Evolutionary conservation across 208 protist species (phyloP).

Genomic region (Tritrichomonas musculus): DNA sequence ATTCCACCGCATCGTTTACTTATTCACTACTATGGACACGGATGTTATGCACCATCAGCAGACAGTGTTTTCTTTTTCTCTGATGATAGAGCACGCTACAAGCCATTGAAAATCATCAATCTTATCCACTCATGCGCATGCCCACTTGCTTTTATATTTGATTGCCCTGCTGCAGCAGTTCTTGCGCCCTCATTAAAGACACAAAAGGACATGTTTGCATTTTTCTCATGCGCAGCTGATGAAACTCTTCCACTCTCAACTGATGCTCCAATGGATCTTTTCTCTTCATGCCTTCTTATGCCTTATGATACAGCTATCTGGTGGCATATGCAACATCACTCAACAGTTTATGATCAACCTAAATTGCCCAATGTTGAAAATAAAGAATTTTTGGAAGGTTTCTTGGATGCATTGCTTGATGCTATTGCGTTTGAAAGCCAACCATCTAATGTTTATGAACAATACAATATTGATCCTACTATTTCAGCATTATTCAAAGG

Average conservation of each 20-base stretch:
- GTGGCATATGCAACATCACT: not conserved
- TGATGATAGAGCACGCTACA: not conserved
- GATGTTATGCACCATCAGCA: not conserved
- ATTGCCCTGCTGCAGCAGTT: not conserved
- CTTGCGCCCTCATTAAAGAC: not conserved
- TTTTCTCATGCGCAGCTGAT: not conserved
- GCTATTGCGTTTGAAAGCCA: slow-evolving; percentile 20
- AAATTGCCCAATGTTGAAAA: no score
- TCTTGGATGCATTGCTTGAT: not conserved
- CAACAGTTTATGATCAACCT: not conserved
- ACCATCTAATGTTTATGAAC: not conserved
- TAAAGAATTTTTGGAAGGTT: not conserved
- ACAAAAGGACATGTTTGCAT: not conserved
- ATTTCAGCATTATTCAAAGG: not conserved
- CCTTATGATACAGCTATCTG: not conserved
- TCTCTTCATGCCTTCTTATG: not conserved
- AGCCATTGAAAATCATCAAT: not conserved
- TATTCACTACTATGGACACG: not conserved
- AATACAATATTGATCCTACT: not conserved
- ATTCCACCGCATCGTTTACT: not conserved
- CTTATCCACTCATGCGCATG: not conserved
- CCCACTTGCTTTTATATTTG: not conserved
- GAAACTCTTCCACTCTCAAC: not conserved
- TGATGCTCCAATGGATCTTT: not conserved
- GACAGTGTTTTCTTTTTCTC: not conserved